These are phyloP conservation scores for Lentinula novae-zelandiae DNA, from an alignment of 1,284 basidiomycete species.

Conservation along the genomic window DNA sequence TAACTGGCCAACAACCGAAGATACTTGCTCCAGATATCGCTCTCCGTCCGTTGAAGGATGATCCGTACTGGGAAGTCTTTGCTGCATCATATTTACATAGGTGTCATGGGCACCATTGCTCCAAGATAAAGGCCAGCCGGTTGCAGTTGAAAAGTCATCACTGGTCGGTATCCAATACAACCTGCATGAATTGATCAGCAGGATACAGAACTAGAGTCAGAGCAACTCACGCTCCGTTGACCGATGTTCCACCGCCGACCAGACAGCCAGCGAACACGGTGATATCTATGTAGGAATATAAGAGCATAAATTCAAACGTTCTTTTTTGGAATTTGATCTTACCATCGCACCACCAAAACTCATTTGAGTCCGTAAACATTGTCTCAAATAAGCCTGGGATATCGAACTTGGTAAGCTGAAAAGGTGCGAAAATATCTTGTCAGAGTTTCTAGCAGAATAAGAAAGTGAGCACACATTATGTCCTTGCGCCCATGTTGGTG, in stretches of 20 bases:
- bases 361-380: conserved; percentile 54
- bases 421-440: conserved; percentile 1
- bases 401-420: conserved; percentile 60
- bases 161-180: conserved; percentile 56
- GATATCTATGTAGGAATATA: conserved; percentile 34
- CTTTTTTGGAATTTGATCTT: not conserved
- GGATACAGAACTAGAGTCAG: not conserved
- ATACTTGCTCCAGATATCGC: conserved; percentile 52
- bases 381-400: conserved; percentile 60
- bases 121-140: conserved; percentile 58
- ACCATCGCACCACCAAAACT: conserved; percentile 65
- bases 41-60: conserved; percentile 58
- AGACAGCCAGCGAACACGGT: conserved; percentile 62
- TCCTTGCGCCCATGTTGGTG: conserved; percentile 47
- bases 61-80: conserved; percentile 55
- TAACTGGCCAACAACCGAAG: conserved; percentile 39
- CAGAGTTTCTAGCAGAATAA: not conserved
- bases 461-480: conserved; percentile 34
- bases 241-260: conserved; percentile 56
- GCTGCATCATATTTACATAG: conserved; percentile 45
- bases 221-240: conserved; percentile 57
- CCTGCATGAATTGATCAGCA: conserved; percentile 23
- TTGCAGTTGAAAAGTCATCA: conserved; percentile 45
- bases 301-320: not conserved
- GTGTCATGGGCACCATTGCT: conserved; percentile 35